A percentile compares a stretch with the other conserved stretches of the same genome.
Conservation (phyloP, 306 rosid species). For the Dalbergia cultrata region DNA sequence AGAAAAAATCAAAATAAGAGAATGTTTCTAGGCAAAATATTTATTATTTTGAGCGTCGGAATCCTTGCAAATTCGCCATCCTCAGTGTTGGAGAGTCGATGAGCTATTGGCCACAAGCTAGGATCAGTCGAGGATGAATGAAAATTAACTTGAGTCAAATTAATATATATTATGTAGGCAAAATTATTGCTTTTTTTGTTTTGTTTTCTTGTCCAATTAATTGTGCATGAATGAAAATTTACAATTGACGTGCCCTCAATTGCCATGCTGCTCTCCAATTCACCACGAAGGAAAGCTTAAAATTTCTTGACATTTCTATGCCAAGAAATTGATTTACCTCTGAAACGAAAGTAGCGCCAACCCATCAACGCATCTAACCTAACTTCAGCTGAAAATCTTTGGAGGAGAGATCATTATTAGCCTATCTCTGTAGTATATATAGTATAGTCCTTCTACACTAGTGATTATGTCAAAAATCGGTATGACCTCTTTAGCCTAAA, state of each 20-base stretch:
- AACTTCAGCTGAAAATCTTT: not conserved
- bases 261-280: not conserved
- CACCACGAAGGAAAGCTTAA: not conserved
- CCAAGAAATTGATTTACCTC: not conserved
- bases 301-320: not conserved
- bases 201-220: not conserved
- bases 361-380: not conserved
- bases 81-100: no score
- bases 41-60: no score
- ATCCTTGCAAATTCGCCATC: no score
- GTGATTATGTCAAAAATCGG: not conserved
- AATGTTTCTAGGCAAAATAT: no score
- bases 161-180: not conserved
- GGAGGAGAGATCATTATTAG: not conserved
- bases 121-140: no score
- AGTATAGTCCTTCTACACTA: not conserved
- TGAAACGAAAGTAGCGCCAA: slow-evolving; percentile 4
- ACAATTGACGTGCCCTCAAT: not conserved
- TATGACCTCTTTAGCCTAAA: no score
- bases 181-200: slow-evolving; percentile 11
- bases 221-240: slow-evolving; percentile 26
- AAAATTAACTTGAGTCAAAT: not conserved
- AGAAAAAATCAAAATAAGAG: slow-evolving; percentile 49
- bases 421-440: no score
- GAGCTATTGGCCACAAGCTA: no score